phyloP scores from a whole-genome alignment of 2,329 filamentous ascomycete genomes.

The Beauveria scarabaeidicola region DNA sequence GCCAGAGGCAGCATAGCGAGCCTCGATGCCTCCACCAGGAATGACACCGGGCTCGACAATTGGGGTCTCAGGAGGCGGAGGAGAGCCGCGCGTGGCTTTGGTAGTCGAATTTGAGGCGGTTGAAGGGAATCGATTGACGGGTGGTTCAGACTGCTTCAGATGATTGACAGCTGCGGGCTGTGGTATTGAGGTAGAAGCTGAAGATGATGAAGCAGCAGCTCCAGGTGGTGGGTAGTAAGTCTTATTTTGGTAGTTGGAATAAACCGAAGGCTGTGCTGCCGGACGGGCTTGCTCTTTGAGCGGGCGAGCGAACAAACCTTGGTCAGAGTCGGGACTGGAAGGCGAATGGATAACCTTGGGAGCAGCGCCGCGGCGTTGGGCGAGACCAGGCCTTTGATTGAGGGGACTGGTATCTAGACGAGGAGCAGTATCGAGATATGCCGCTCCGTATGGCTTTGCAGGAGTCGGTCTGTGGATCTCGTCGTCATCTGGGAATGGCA shows the following conservation, averaged over 20 bases:
- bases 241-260: conserved; percentile 46
- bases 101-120: conserved; percentile 92
- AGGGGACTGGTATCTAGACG: conserved; percentile 47
- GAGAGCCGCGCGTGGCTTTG: conserved; percentile 81
- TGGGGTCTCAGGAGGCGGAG: conserved; percentile 89
- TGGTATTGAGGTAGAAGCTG: conserved; percentile 18
- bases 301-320: conserved; percentile 69
- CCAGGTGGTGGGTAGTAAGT: conserved; percentile 54
- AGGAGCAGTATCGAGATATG: conserved; percentile 41
- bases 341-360: conserved; percentile 80
- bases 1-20: conserved; percentile 81
- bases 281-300: conserved; percentile 35
- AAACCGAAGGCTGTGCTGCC: conserved; percentile 32
- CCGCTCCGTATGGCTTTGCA: conserved; percentile 37
- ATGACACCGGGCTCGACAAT: conserved; percentile 62
- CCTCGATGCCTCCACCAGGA: conserved; percentile 78
- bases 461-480: conserved; percentile 38
- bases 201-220: conserved; percentile 25
- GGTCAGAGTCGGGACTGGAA: conserved; percentile 65
- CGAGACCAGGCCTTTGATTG: conserved; percentile 57
- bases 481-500: conserved; percentile 69
- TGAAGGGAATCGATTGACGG: conserved; percentile 59
- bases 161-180: conserved; percentile 18
- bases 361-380: conserved; percentile 72
- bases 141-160: conserved; percentile 31